These are phyloP conservation scores for Hagleromyces aurorensis DNA, from an alignment of 805 yeast species.

Conservation along the genomic window DNA sequence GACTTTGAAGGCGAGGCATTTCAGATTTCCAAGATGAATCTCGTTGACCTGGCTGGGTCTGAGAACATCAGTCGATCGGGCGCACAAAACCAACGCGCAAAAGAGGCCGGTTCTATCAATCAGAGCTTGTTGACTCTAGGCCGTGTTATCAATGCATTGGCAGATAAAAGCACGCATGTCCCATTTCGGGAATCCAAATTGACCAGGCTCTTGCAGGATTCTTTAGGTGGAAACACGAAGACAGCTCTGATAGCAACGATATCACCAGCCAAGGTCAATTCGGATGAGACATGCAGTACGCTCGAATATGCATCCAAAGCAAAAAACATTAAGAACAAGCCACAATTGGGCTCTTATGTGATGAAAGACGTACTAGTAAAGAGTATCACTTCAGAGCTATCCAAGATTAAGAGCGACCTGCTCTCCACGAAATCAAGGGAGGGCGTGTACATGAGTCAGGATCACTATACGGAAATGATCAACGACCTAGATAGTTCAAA, in stretches of 20 bases:
- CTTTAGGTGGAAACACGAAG: conserved; percentile 81
- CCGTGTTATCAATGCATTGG: conserved; percentile 71
- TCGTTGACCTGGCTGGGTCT: conserved; percentile 93
- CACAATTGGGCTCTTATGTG: conserved; percentile 56
- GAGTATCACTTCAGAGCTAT: conserved; percentile 41
- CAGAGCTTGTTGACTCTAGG: conserved; percentile 84
- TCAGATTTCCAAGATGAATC: conserved; percentile 63
- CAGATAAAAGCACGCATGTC: conserved; percentile 58
- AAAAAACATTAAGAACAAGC: conserved; percentile 65
- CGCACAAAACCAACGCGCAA: conserved; percentile 75
- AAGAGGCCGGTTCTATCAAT: conserved; percentile 90
- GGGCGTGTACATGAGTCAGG: conserved; percentile 57
- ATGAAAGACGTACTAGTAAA: conserved; percentile 43
- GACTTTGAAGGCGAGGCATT: conserved; percentile 41
- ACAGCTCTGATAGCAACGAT: conserved; percentile 83
- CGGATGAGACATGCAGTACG: conserved; percentile 81
- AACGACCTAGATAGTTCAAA: conserved; percentile 42
- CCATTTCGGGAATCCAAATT: conserved; percentile 83
- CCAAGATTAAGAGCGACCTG: conserved; percentile 47
- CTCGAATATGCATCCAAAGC: conserved; percentile 85
- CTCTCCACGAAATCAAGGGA: conserved; percentile 54
- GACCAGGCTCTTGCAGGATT: conserved; percentile 67
- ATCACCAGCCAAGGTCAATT: conserved; percentile 68
- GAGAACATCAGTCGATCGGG: conserved; percentile 88
- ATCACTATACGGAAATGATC: conserved; percentile 46